phyloP scores from a whole-genome alignment of 345 rosid species.

The Odontarrhena argentea region DNA sequence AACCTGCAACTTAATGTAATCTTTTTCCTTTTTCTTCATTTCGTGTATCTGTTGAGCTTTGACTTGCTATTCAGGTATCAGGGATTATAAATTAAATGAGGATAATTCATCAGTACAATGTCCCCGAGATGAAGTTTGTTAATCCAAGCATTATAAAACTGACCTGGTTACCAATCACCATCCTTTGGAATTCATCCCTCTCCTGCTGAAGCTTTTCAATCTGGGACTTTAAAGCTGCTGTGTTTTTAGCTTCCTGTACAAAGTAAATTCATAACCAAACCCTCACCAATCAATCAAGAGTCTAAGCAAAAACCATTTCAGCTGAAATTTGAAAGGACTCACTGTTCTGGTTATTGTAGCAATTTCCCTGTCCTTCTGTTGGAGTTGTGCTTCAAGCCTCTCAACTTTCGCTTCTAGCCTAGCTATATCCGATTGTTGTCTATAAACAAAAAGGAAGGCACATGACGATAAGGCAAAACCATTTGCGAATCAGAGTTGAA shows the following conservation, averaged over 20 bases:
- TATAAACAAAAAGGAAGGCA: slow-evolving; percentile 32
- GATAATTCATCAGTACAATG: slow-evolving; percentile 26
- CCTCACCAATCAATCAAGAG: background rate
- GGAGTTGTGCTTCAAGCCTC: slow-evolving; percentile 82
- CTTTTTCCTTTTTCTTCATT: slow-evolving; percentile 98
- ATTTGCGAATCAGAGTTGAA: background rate
- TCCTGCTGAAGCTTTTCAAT: slow-evolving; percentile 94
- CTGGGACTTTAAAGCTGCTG: slow-evolving; percentile 86
- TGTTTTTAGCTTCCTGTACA: slow-evolving; percentile 84
- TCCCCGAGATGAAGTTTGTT: background rate
- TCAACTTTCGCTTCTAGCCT: slow-evolving; percentile 93
- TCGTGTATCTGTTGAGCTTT: slow-evolving; percentile 97
- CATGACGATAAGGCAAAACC: background rate
- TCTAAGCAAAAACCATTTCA: slow-evolving; percentile 5
- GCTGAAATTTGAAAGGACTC: slow-evolving; percentile 38
- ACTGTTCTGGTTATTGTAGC: slow-evolving; percentile 93
- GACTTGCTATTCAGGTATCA: slow-evolving; percentile 70
- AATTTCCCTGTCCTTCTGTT: slow-evolving; percentile 90
- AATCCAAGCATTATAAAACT: slow-evolving; percentile 9
- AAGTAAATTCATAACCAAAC: slow-evolving; percentile 20
- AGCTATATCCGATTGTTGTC: slow-evolving; percentile 79
- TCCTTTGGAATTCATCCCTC: slow-evolving; percentile 95
- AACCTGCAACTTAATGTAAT: slow-evolving; percentile 94
- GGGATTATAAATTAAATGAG: slow-evolving; percentile 29
- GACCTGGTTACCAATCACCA: slow-evolving; percentile 99